phyloP scores from a whole-genome alignment of 371 early-diverging fungal species.

The Mortierella sp. region DNA sequence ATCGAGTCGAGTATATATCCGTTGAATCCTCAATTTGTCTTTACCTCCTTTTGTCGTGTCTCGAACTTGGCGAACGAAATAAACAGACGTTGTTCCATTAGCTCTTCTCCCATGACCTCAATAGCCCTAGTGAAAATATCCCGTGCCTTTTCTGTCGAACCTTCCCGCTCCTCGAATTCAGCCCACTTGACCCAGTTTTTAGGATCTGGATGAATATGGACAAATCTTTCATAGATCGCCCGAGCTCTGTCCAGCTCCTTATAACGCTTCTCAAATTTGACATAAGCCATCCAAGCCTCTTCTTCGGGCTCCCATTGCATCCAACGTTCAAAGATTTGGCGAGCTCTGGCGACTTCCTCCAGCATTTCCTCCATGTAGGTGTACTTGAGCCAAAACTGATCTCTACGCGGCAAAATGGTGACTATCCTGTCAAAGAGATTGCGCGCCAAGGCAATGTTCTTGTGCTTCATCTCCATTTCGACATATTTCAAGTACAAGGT shows the following conservation, averaged over 20 bases:
- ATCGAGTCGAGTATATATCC: no score
- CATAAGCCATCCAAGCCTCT: slow-evolving; percentile 94
- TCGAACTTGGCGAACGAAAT: slow-evolving; percentile 97
- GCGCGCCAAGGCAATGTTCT: slow-evolving; percentile 92
- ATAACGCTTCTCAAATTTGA: slow-evolving; percentile 94
- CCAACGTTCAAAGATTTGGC: slow-evolving; percentile 98
- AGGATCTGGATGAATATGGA: slow-evolving; percentile 91
- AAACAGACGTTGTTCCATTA: slow-evolving; percentile 91
- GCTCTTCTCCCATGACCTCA: slow-evolving; percentile 89
- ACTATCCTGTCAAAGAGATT: slow-evolving; percentile 95
- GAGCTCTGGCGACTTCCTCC: slow-evolving; percentile 90
- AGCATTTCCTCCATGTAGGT: slow-evolving; percentile 97
- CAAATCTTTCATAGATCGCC: slow-evolving; percentile 86
- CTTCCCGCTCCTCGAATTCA: slow-evolving; percentile 91
- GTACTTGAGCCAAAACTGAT: slow-evolving; percentile 96
- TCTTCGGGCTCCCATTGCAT: slow-evolving; percentile 98
- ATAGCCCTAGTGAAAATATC: slow-evolving; percentile 90
- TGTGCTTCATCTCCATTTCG: slow-evolving; percentile 97
- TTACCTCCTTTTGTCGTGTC: slow-evolving; percentile 85
- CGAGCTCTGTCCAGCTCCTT: slow-evolving; percentile 87
- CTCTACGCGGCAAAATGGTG: slow-evolving; percentile 91
- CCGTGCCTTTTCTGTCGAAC: slow-evolving; percentile 81
- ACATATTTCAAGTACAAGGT: slow-evolving; percentile 94
- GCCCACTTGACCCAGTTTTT: slow-evolving; percentile 97
- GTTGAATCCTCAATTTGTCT: background rate